A percentile compares a stretch with the other conserved stretches of the same genome.
phyloP scores from a whole-genome alignment of 1,284 basidiomycete genomes.

The Apiotrichum porosum region DNA sequence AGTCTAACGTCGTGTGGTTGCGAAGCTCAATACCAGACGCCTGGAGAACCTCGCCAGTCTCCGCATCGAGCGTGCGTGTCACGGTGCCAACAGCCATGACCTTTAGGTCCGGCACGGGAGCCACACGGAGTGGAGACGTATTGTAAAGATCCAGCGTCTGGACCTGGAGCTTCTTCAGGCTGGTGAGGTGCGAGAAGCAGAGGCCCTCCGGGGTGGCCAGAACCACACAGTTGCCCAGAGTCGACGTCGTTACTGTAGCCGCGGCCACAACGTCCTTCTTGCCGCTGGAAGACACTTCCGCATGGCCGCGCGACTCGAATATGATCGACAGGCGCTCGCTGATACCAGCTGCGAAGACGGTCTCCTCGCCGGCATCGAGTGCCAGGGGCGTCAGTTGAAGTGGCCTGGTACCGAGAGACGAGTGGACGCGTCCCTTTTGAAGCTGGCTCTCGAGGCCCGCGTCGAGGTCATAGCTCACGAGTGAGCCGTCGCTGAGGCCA shows the following conservation, averaged over 20 bases:
- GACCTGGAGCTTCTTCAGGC: conserved; percentile 75
- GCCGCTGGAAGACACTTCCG: conserved; percentile 66
- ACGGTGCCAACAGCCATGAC: conserved; percentile 63
- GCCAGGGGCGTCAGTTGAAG: conserved; percentile 13
- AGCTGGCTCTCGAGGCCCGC: not conserved
- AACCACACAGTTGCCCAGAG: conserved; percentile 57
- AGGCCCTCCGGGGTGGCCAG: conserved; percentile 58
- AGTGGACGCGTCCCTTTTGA: conserved; percentile 49
- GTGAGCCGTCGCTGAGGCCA: conserved; percentile 73
- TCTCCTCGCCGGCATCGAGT: conserved; percentile 29
- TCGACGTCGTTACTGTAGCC: conserved; percentile 53
- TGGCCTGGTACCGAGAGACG: conserved; percentile 34
- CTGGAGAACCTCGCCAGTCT: conserved; percentile 55
- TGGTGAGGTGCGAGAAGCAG: conserved; percentile 61
- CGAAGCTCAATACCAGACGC: conserved; percentile 63
- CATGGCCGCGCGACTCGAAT: conserved; percentile 62
- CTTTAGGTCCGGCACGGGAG: conserved; percentile 56
- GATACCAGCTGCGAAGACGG: conserved; percentile 32
- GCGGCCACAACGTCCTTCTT: conserved; percentile 66
- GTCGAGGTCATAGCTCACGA: conserved; percentile 57
- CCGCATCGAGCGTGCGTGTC: conserved; percentile 54
- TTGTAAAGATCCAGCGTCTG: conserved; percentile 66
- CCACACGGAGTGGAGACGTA: conserved; percentile 62
- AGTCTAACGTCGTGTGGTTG: conserved; percentile 60
- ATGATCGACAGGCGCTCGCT: conserved; percentile 42